These are phyloP conservation scores for Zygoascus sp. DNA, from an alignment of 1,139 yeast genomes.

Conservation along the genomic window DNA sequence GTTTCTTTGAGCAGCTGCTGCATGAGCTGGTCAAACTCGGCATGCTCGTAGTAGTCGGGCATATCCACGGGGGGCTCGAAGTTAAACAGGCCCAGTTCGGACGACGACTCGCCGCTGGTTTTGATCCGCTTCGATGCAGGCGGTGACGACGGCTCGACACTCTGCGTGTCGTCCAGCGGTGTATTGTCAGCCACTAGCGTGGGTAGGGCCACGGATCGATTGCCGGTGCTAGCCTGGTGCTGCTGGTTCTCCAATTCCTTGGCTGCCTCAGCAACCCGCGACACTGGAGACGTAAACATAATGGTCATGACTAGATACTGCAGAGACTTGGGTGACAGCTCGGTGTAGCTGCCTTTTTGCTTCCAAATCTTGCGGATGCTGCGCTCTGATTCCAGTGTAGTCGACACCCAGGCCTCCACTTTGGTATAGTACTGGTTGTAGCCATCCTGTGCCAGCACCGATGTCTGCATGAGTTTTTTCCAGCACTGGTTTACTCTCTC, in stretches of 20 bases:
- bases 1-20: constrained; percentile 14
- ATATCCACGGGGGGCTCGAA: neutral
- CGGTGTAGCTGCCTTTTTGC: neutral
- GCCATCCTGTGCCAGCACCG: constrained; percentile 1
- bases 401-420: constrained; percentile 4
- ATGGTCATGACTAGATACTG: neutral
- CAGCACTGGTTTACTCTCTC: neutral
- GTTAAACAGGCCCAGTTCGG: neutral
- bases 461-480: neutral
- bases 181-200: no score
- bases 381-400: neutral
- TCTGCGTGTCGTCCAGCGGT: no score
- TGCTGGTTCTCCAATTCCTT: neutral
- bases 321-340: neutral
- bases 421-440: neutral
- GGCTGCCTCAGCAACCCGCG: constrained; percentile 1
- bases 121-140: neutral
- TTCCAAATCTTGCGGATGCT: neutral
- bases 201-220: no score
- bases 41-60: neutral
- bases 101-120: neutral
- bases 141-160: neutral
- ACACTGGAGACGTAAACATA: neutral
- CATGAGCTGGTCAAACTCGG: constrained; percentile 12
- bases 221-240: no score